These are phyloP conservation scores for Tympanopsis confertula DNA, from an alignment of 2,329 filamentous ascomycete species.

Conservation along the genomic window DNA sequence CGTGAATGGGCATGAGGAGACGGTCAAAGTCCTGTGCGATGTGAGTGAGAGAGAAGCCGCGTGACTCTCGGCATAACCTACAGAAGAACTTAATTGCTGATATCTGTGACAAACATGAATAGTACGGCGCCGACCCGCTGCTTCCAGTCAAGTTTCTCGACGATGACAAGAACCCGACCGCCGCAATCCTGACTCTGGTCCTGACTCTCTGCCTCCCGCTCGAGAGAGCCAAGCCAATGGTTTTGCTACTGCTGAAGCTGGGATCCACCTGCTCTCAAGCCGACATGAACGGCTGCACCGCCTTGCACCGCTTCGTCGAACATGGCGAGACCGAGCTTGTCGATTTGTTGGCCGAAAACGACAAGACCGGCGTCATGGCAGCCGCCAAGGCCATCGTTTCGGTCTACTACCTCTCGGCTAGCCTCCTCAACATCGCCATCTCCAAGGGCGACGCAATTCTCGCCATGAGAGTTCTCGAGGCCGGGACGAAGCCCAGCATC, in stretches of 20 bases:
- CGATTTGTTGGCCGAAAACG: constrained; percentile 37
- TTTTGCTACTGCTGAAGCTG: constrained; percentile 49
- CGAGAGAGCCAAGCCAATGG: constrained; percentile 54
- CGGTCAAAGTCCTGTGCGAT: constrained; percentile 58
- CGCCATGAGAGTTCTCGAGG: constrained; percentile 47
- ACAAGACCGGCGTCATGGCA: constrained; percentile 46
- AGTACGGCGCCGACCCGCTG: constrained; percentile 68
- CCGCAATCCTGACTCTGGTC: constrained; percentile 57
- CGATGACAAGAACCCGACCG: constrained; percentile 32
- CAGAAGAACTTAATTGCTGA: constrained; percentile 2
- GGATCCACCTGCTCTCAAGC: constrained; percentile 67
- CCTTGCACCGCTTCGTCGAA: constrained; percentile 53
- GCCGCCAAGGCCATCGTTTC: constrained; percentile 56
- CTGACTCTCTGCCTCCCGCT: constrained; percentile 54
- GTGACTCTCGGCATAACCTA: no score
- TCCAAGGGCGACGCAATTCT: constrained; percentile 35
- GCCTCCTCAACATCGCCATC: constrained; percentile 49
- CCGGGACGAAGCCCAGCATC: constrained; percentile 47
- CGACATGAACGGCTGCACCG: constrained; percentile 51
- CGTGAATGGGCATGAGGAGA: constrained; percentile 55
- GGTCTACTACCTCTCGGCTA: constrained; percentile 18
- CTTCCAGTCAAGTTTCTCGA: constrained; percentile 59
- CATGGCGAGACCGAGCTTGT: constrained; percentile 33
- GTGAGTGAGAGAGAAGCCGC: no score
- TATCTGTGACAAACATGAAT: constrained; percentile 3